Evolutionary conservation across 2,329 filamentous ascomycete genomes (phyloP), one percentile per base, ranked within the genome.

Genomic region (Dactylellina cionopaga): DNA sequence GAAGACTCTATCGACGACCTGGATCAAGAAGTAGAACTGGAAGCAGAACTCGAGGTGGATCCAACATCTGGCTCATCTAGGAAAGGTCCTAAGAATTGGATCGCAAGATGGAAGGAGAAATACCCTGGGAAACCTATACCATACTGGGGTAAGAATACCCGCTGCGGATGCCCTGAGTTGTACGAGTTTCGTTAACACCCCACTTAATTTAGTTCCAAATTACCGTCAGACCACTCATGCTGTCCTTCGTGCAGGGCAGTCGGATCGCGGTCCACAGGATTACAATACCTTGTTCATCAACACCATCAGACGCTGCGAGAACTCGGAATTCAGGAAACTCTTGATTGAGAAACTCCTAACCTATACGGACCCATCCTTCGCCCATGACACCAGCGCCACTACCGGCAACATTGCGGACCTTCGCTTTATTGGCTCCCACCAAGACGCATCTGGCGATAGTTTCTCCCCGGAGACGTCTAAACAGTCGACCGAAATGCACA

Each of bases 1-100:
- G n/a, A n/a, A n/a, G n/a, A n/a, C n/a, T n/a, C n/a, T n/a, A n/a
- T n/a, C n/a, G n/a, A n/a, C n/a, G n/a, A n/a, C n/a, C n/a, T n/a
- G n/a, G n/a, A n/a, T n/a, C n/a, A n/a, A n/a, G n/a, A n/a, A n/a
- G n/a, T n/a, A n/a, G n/a, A n/a, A n/a, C n/a, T n/a, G n/a, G n/a
- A n/a, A n/a, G n/a, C n/a, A n/a, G n/a, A n/a, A n/a, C n/a, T n/a
- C n/a, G n/a, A n/a, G n/a, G n/a, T n/a, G n/a, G n/a, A n/a, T n/a
- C n/a, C n/a, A n/a, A n/a, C n/a, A n/a, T n/a, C n/a, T n/a, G n/a
- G n/a, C n/a, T n/a, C n/a, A n/a, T n/a, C n/a, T n/a, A n/a, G n/a
- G 33, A 58, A 58, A 11, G 54, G 54, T 2, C 37, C 35, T 41
- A 47, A 35, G 2, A 66, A 66, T 17, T 66, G 63, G 63, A 37